Evolutionary conservation across 2,329 filamentous ascomycete genomes (phyloP), one percentile per base, ranked within the genome.

Genomic region (Cercospora zeina): DNA sequence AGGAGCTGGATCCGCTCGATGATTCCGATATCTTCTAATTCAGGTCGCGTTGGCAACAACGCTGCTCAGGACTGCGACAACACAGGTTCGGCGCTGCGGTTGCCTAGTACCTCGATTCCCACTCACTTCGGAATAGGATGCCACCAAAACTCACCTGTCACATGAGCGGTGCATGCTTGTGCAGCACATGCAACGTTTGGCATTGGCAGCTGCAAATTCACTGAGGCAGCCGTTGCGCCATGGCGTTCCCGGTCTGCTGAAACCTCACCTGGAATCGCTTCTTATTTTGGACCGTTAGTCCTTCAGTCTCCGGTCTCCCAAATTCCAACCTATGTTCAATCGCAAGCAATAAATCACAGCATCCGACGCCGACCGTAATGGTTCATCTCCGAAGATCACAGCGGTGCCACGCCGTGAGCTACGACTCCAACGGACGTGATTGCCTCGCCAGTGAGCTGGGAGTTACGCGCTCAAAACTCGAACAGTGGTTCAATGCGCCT

Each of bases 21-120:
- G 73, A 75, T 63, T 74, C 71, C 37, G 67, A 75, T 57, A 74
- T 74, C 24, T 75, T 75, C 51, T 75, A 31, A 21, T 24, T 11
- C 56, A n/a, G 21, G 21, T 24, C 42, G 7, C 2, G 21, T 49
- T 27, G 13, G 42, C n/a, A n/a, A n/a, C n/a, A n/a, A n/a, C n/a
- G n/a, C n/a, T n/a, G 21, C n/a, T 49, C 42, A 14, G 4, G 24
- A 49, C 10, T 27, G 4, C 42, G 27, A 9, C 42, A 14, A 49
- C 11, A n/a, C 27, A 6, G 11, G 24, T 49, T 14, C 11, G 21
- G 21, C 21, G 24, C 11, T 30, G 21, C 4, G 27, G 42, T 21
- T 10, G 39, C 13, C 10, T 14, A 2, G 24, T 45, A 21, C 10
- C 39, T 11, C n/a, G 10, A 45, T 16, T 21, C 16, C 3, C 42